These are phyloP conservation scores for Nicotiana benthamiana DNA, from an alignment of 257 asterid genomes.

Conservation along the genomic window DNA sequence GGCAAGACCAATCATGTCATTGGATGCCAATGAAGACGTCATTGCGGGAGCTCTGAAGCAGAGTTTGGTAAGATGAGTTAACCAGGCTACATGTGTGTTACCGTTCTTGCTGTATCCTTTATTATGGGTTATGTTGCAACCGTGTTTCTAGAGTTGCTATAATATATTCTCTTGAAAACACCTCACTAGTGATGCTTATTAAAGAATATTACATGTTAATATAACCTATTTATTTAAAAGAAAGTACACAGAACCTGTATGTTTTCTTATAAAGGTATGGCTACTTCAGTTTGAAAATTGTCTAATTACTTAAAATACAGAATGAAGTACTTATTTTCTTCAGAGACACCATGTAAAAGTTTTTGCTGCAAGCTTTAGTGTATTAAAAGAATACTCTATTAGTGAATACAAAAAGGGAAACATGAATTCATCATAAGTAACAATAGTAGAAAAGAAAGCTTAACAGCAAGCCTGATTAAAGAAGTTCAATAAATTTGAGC, in stretches of 20 bases:
- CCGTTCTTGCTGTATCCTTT: background rate
- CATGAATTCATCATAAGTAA: background rate
- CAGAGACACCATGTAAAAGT: background rate
- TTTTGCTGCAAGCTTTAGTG: background rate
- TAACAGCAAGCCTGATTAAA: background rate
- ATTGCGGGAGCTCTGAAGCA: constrained; percentile 80
- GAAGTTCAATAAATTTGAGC: background rate
- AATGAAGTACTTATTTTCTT: background rate
- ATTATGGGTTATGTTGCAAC: background rate
- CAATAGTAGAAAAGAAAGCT: background rate
- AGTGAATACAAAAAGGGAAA: background rate
- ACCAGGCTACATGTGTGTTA: background rate
- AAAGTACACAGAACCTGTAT: background rate
- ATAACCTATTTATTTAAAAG: background rate
- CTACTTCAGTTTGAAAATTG: background rate
- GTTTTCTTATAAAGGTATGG: background rate
- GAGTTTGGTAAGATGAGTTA: constrained; percentile 60
- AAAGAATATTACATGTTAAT: background rate
- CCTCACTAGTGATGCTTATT: background rate
- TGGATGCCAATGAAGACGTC: constrained; percentile 95
- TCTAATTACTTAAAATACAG: background rate
- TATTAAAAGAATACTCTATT: background rate
- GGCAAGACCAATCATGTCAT: constrained; percentile 89
- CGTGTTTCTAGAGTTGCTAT: background rate
- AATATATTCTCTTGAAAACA: background rate